phyloP scores from a whole-genome alignment of 352 stramenopile species.

The Phytopythium litorale region DNA sequence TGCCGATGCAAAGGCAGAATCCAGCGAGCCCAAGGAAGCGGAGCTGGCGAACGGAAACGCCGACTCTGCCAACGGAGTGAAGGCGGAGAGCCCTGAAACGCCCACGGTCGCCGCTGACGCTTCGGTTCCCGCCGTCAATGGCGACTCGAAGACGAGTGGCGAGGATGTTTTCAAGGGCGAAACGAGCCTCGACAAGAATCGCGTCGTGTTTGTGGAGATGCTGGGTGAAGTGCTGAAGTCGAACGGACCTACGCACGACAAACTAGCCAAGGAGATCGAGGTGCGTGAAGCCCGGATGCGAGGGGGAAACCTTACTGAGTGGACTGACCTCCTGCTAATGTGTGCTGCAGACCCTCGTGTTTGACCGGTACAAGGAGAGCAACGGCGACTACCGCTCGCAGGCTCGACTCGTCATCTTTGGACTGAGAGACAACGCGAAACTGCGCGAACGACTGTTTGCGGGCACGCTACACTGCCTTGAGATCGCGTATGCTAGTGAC shows the following conservation, averaged over 20 bases:
- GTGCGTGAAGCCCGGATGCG: slow-evolving; percentile 14
- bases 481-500: slow-evolving; percentile 72
- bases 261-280: slow-evolving; percentile 72
- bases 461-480: slow-evolving; percentile 57
- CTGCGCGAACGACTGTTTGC: slow-evolving; percentile 65
- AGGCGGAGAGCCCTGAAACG: background rate
- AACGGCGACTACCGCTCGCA: slow-evolving; percentile 72
- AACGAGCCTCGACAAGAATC: slow-evolving; percentile 49
- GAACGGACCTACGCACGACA: slow-evolving; percentile 26
- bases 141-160: slow-evolving; percentile 10
- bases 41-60: slow-evolving; percentile 1
- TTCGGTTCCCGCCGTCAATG: slow-evolving; percentile 7
- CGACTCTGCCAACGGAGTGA: background rate
- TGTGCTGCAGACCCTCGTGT: slow-evolving; percentile 52
- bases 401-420: slow-evolving; percentile 77
- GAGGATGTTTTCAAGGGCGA: slow-evolving; percentile 30
- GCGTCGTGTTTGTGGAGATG: slow-evolving; percentile 62
- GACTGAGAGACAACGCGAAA: slow-evolving; percentile 58
- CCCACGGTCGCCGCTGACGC: slow-evolving; percentile 8
- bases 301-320: too few species aligned
- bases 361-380: slow-evolving; percentile 80
- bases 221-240: slow-evolving; percentile 53
- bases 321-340: background rate
- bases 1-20: slow-evolving; percentile 11
- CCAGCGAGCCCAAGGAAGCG: background rate